Evolutionary conservation across 768 basidiomycete genomes (phyloP), one percentile per base, ranked within the genome.

Genomic region (Sutorius australiensis): DNA sequence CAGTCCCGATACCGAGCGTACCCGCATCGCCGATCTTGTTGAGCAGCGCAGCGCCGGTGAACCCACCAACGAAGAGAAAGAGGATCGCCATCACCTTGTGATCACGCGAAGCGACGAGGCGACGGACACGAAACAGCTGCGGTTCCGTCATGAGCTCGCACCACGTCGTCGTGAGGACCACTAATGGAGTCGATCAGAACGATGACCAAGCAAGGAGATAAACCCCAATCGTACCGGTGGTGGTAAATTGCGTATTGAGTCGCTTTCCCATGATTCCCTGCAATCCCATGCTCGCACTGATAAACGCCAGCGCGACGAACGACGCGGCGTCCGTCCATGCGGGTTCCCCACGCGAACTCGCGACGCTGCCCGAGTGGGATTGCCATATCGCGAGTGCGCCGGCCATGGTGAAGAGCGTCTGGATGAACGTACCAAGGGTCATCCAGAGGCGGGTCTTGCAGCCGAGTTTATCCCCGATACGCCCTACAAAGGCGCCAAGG

Each of bases 241-340:
- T 87, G 14, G 85, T 83, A 65, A 87, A 92, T 65, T 89, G 86
- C 9, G 86, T 86, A 61, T 86, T 86, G 57, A 90, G 66, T 33
- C 88, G 74, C 72, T 93, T 93, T 47, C 85, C 90, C 71, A 89
- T 75, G 66, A 93, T 89, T 17, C 92, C 92, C 69, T 95, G 92
- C 32, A 93, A 72, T 7, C 93, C 93, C 61, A 97, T 67, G 49
- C 60, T 60, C 77, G 68, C 86, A 57, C 89, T 92, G 69, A 92
- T 83, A 67, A 91, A 89, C 1, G 80, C 91, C 14, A 97, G 59
- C 10, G 82, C 77, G 12, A 86, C 83, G 62, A 86, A 91, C 1
- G 87, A 80, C 32, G 82, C 61, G 1, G 78, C 66, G 41, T 83
- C 83, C 3, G 73, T 77, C 93, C 92, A 95, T 0, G 84, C 78